These are phyloP conservation scores for Nigrospora osmanthi DNA, from an alignment of 2,329 filamentous ascomycete species.

Conservation along the genomic window DNA sequence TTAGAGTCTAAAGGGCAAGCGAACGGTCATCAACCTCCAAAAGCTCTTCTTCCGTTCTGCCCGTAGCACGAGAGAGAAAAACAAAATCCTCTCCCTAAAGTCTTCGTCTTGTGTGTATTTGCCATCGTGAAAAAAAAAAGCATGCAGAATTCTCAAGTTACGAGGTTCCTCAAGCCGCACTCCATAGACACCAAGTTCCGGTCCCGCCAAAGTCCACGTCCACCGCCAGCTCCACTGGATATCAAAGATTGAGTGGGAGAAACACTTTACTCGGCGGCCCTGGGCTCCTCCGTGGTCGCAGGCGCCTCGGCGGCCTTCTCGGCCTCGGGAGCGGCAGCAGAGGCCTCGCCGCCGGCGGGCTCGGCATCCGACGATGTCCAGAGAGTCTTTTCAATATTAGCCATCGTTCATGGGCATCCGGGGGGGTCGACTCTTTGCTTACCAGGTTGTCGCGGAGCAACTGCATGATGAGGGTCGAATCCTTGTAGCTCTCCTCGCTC, in stretches of 20 bases:
- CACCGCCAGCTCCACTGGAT: slow-evolving; percentile 27
- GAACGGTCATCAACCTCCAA: slow-evolving; percentile 36
- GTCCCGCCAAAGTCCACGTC: slow-evolving; percentile 26
- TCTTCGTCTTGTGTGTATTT: slow-evolving; percentile 31
- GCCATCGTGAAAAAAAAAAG: slow-evolving; percentile 39
- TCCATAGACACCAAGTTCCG: slow-evolving; percentile 55
- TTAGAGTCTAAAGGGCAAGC: slow-evolving; percentile 49
- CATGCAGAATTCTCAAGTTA: slow-evolving; percentile 34
- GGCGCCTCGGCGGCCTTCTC: slow-evolving; percentile 50
- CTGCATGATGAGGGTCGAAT: slow-evolving; percentile 99
- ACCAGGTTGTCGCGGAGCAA: slow-evolving; percentile 95
- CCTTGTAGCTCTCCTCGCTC: slow-evolving; percentile 96
- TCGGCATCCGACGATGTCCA: slow-evolving; percentile 99
- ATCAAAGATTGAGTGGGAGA: slow-evolving; percentile 29
- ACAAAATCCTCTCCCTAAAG: slow-evolving; percentile 15
- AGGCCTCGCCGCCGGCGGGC: slow-evolving; percentile 47
- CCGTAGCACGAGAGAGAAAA: slow-evolving; percentile 19
- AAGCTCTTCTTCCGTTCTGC: slow-evolving; percentile 33
- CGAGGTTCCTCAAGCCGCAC: slow-evolving; percentile 48
- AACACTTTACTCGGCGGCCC: slow-evolving; percentile 52
- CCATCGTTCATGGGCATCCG: background rate
- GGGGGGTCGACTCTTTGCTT: slow-evolving; percentile 22
- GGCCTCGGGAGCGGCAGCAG: slow-evolving; percentile 44
- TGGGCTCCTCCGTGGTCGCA: slow-evolving; percentile 55
- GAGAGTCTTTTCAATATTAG: slow-evolving; percentile 63